Evolutionary conservation across 352 stramenopile genomes (phyloP).

Genomic region (Phytophthora sansomeana): DNA sequence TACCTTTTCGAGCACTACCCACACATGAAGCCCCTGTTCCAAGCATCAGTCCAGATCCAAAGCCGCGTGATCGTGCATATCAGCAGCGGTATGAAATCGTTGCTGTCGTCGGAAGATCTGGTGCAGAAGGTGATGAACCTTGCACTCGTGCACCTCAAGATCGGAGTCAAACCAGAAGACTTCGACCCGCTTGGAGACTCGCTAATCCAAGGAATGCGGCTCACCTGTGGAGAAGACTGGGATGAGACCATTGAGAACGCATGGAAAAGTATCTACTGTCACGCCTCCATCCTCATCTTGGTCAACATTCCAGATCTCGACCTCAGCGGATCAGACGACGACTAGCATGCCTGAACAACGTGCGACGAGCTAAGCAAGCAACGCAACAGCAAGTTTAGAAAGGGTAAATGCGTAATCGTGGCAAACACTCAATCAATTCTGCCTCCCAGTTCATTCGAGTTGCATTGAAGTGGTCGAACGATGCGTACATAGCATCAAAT

Average conservation of each 20-base stretch:
- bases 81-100: slow-evolving; percentile 65
- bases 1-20: slow-evolving; percentile 68
- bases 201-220: slow-evolving; percentile 67
- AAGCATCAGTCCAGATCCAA: slow-evolving; percentile 66
- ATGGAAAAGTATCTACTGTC: slow-evolving; percentile 70
- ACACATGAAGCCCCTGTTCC: slow-evolving; percentile 71
- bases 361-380: background rate
- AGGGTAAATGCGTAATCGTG: background rate
- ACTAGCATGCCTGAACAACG: slow-evolving; percentile 11
- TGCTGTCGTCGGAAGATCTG: slow-evolving; percentile 62
- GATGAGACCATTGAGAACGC: slow-evolving; percentile 53
- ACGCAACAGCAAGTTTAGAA: background rate
- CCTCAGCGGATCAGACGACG: slow-evolving; percentile 51
- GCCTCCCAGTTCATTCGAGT: background rate
- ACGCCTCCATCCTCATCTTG: slow-evolving; percentile 68
- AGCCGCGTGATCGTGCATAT: slow-evolving; percentile 73
- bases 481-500: background rate
- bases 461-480: background rate
- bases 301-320: slow-evolving; percentile 70
- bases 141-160: slow-evolving; percentile 69
- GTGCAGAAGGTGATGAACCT: slow-evolving; percentile 69
- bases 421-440: slow-evolving; percentile 3
- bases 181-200: slow-evolving; percentile 69
- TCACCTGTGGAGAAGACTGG: slow-evolving; percentile 60
- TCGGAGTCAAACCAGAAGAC: slow-evolving; percentile 70